Conservation (phyloP, 148 eudicot genomes). For the Fagopyrum tataricum region DNA sequence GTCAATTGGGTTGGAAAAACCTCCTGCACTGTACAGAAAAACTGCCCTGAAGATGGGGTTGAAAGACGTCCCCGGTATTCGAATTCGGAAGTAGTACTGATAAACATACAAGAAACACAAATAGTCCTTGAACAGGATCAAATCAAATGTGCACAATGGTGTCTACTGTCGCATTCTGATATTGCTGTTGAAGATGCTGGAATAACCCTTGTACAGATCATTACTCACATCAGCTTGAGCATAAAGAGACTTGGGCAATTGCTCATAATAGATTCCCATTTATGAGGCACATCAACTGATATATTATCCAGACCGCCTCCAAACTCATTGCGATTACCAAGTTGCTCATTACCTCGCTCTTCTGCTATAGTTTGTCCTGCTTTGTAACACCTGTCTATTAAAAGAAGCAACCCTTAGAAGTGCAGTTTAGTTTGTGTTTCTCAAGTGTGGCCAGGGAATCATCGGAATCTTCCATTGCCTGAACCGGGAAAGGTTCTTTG, state of each 20-base stretch:
- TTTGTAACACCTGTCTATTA: not conserved
- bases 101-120: not conserved
- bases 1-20: slow-evolving; percentile 70
- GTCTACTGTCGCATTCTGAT: too few relatives aligned
- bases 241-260: not conserved
- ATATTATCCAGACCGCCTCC: too few relatives aligned
- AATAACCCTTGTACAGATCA: not conserved
- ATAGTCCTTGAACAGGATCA: not conserved
- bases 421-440: not conserved
- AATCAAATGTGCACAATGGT: too few relatives aligned
- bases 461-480: not conserved
- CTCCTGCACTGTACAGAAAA: slow-evolving; percentile 72
- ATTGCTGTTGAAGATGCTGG: too few relatives aligned
- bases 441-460: not conserved
- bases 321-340: not conserved
- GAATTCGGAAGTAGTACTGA: slow-evolving; percentile 44
- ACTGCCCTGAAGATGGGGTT: slow-evolving; percentile 88
- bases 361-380: not conserved
- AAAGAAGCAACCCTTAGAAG: not conserved
- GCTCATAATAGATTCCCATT: not conserved
- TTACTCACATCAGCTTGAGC: not conserved
- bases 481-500: not conserved
- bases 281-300: not conserved
- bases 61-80: slow-evolving; percentile 83
- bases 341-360: not conserved